phyloP scores from a whole-genome alignment of 306 rosid species.

The Pterocarpus macrocarpus region DNA sequence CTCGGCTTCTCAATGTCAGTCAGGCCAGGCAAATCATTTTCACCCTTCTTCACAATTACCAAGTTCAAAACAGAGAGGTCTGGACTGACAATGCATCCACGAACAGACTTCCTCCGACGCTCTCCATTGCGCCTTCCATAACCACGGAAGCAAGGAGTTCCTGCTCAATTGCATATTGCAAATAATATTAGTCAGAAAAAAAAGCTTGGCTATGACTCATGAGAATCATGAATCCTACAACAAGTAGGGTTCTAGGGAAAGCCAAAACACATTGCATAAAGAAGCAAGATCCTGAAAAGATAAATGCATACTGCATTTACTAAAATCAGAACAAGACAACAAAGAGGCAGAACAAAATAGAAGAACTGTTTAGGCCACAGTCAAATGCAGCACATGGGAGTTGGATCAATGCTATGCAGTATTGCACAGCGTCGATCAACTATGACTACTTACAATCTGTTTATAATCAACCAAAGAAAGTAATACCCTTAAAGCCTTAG shows the following conservation, averaged over 20 bases:
- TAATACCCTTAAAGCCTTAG: not conserved
- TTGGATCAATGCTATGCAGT: not conserved
- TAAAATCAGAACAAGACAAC: not conserved
- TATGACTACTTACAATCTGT: not conserved
- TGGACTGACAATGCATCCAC: conserved; percentile 57
- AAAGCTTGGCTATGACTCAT: not conserved
- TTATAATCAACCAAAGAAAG: not conserved
- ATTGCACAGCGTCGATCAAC: not conserved
- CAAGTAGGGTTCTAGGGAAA: not conserved
- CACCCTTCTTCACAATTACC: conserved; percentile 58
- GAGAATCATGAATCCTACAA: not conserved
- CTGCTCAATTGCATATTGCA: conserved; percentile 19
- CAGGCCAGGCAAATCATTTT: conserved; percentile 46
- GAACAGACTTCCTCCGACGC: conserved; percentile 56
- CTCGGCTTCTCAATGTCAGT: conserved; percentile 56
- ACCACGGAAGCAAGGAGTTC: conserved; percentile 58
- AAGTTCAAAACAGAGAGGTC: conserved; percentile 57
- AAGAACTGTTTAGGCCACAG: not conserved
- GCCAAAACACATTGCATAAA: not conserved
- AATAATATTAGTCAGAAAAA: not conserved
- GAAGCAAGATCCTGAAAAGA: not conserved
- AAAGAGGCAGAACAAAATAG: not conserved
- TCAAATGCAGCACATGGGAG: not conserved
- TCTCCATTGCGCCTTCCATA: conserved; percentile 58
- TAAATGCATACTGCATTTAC: not conserved